Conservation (phyloP, 495 filamentous ascomycete genomes). For the Xylaria scruposa region DNA sequence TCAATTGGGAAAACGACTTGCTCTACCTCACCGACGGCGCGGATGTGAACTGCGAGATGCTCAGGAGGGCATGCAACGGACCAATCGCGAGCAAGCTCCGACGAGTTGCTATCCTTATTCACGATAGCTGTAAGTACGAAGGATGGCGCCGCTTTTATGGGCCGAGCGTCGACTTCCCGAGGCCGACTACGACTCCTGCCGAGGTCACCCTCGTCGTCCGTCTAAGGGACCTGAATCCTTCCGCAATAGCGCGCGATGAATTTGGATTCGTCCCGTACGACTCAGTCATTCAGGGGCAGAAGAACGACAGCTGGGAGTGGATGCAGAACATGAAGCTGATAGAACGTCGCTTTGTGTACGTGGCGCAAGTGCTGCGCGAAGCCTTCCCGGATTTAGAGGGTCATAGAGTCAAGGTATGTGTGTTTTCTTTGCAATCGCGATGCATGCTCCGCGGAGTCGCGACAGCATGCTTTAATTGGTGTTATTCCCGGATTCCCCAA, state of each 20-base stretch:
- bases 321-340: conserved; percentile 30
- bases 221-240: not conserved
- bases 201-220: conserved; percentile 23
- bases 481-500: not conserved
- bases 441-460: not conserved
- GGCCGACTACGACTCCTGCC: conserved; percentile 15
- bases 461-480: not conserved
- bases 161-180: conserved; percentile 24
- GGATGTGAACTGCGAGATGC: conserved; percentile 24
- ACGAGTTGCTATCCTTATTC: conserved; percentile 20
- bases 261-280: conserved; percentile 25
- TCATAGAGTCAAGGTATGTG: conserved; percentile 20
- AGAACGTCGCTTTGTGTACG: conserved; percentile 25
- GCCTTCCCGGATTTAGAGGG: conserved; percentile 24
- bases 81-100: conserved; percentile 20
- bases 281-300: conserved; percentile 11
- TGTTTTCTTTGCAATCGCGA: not conserved
- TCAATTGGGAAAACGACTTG: conserved; percentile 22
- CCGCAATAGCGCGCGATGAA: conserved; percentile 11
- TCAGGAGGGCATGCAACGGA: conserved; percentile 21
- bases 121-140: conserved; percentile 22
- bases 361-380: conserved; percentile 20
- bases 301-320: conserved; percentile 23
- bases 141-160: conserved; percentile 24
- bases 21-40: conserved; percentile 26